Evolutionary conservation across 192 early-diverging fungal species (phyloP).

Genomic region (Umbelopsis isabellina): DNA sequence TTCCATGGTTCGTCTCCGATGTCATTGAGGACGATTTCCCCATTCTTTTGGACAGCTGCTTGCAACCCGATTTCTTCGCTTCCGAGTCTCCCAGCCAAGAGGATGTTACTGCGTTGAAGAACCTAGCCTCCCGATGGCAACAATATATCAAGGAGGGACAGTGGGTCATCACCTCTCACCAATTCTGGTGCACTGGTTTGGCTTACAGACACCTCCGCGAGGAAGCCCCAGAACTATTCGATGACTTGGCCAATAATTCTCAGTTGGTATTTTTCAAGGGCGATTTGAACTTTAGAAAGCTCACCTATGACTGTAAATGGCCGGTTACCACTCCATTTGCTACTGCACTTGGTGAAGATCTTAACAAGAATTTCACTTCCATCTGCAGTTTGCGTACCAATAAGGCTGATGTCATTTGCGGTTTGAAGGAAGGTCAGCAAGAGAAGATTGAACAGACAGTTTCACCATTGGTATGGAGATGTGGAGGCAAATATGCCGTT

Average conservation of each 20-base stretch:
- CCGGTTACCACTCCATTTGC: slow-evolving; percentile 79
- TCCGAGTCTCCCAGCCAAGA: slow-evolving; percentile 31
- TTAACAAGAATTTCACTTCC: slow-evolving; percentile 58
- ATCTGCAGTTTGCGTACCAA: slow-evolving; percentile 81
- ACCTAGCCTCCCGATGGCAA: slow-evolving; percentile 68
- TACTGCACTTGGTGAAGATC: slow-evolving; percentile 78
- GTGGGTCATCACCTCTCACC: slow-evolving; percentile 71
- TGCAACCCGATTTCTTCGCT: slow-evolving; percentile 43
- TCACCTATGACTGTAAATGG: slow-evolving; percentile 93
- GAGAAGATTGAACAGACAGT: slow-evolving; percentile 51
- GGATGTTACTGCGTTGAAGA: slow-evolving; percentile 45
- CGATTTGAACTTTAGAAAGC: slow-evolving; percentile 95
- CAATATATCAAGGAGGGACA: slow-evolving; percentile 59
- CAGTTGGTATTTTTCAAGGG: slow-evolving; percentile 91
- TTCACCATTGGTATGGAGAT: slow-evolving; percentile 62
- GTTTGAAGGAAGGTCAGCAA: slow-evolving; percentile 61
- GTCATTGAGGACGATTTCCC: slow-evolving; percentile 83
- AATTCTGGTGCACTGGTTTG: slow-evolving; percentile 88
- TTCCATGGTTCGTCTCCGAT: slow-evolving; percentile 98
- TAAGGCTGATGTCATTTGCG: slow-evolving; percentile 85
- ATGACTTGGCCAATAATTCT: slow-evolving; percentile 53
- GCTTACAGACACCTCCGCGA: slow-evolving; percentile 80
- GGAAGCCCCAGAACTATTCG: slow-evolving; percentile 66
- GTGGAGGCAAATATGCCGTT: slow-evolving; percentile 76
- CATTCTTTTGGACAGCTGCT: slow-evolving; percentile 57